These are phyloP conservation scores for Dactylorhiza incarnata DNA, from an alignment of 106 monocot species.

Conservation along the genomic window DNA sequence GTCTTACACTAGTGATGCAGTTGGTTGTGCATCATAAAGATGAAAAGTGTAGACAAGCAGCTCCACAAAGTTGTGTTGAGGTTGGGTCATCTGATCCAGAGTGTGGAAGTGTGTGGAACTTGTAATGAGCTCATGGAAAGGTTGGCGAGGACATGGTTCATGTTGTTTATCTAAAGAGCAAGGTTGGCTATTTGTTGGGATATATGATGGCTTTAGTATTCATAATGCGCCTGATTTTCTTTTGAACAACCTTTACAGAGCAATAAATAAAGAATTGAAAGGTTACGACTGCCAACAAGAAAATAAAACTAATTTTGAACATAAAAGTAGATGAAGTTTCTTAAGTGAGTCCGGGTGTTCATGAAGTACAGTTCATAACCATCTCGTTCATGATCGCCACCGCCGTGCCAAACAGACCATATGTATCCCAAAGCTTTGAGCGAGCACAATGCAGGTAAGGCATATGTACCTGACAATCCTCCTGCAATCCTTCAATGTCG, in stretches of 20 bases:
- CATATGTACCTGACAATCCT: too few relatives aligned
- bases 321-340: too few relatives aligned
- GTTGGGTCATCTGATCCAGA: slow-evolving; percentile 62
- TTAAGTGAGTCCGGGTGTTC: too few relatives aligned
- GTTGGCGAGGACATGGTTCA: slow-evolving; percentile 97
- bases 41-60: slow-evolving; percentile 30
- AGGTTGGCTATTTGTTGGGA: slow-evolving; percentile 96
- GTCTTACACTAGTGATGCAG: slow-evolving; percentile 52
- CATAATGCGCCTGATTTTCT: slow-evolving; percentile 97
- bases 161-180: slow-evolving; percentile 97
- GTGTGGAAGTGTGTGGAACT: slow-evolving; percentile 52
- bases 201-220: slow-evolving; percentile 97
- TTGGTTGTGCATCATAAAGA: slow-evolving; percentile 51
- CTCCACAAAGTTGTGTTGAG: slow-evolving; percentile 17
- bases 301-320: too few relatives aligned
- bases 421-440: too few relatives aligned
- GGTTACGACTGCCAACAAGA: too few relatives aligned
- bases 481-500: too few relatives aligned
- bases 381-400: too few relatives aligned
- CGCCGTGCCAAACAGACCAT: too few relatives aligned
- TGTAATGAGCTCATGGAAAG: slow-evolving; percentile 99
- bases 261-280: slow-evolving; percentile 91
- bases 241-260: slow-evolving; percentile 83
- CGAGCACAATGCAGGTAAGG: too few relatives aligned
- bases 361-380: too few relatives aligned